A percentile compares a stretch with the other conserved stretches of the same genome.
phyloP scores from a whole-genome alignment of 1,284 basidiomycete genomes.

The Spongiforma sp. region DNA sequence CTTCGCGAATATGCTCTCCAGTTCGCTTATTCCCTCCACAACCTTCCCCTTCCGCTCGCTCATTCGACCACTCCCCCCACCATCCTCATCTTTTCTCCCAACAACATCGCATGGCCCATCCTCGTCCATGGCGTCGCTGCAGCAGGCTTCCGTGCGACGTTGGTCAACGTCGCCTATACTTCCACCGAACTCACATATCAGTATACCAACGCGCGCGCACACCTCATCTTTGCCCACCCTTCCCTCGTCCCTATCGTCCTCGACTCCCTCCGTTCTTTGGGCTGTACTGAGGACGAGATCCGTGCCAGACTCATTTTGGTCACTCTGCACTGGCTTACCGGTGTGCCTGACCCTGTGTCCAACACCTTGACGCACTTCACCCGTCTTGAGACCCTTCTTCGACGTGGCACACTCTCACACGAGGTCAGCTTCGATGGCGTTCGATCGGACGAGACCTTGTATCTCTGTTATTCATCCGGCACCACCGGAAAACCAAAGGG shows the following conservation, averaged over 20 bases:
- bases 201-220: constrained; percentile 58
- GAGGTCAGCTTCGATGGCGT: constrained; percentile 58
- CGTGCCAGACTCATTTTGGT: constrained; percentile 52
- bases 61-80: constrained; percentile 42
- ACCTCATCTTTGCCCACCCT: constrained; percentile 58
- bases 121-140: constrained; percentile 60
- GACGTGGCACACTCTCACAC: constrained; percentile 45
- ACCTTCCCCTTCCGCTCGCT: constrained; percentile 32
- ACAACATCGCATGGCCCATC: constrained; percentile 68
- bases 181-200: constrained; percentile 52
- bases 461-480: constrained; percentile 72
- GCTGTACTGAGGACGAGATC: constrained; percentile 46
- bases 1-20: constrained; percentile 47
- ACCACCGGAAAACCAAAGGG: constrained; percentile 68
- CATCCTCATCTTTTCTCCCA: constrained; percentile 62
- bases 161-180: constrained; percentile 53
- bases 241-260: constrained; percentile 51
- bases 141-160: constrained; percentile 56
- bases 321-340: constrained; percentile 45
- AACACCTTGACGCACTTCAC: constrained; percentile 34
- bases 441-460: constrained; percentile 56
- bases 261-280: constrained; percentile 49
- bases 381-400: constrained; percentile 49
- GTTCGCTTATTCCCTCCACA: constrained; percentile 56
- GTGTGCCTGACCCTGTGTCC: constrained; percentile 40